phyloP scores from a whole-genome alignment of 306 rosid genomes.

The Castanopsis chinensis region DNA sequence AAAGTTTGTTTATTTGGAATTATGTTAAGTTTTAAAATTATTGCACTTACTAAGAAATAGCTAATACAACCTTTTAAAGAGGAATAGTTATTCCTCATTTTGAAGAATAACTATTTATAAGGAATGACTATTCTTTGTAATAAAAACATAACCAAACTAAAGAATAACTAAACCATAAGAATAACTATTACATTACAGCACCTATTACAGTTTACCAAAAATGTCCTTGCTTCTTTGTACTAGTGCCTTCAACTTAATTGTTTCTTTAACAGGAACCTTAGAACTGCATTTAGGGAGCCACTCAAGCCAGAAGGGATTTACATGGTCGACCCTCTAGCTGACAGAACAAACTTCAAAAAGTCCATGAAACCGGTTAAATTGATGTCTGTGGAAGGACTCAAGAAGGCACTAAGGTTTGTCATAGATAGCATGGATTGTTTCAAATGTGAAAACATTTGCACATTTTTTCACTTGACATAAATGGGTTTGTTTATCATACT shows the following conservation, averaged over 20 bases:
- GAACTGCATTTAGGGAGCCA: constrained; percentile 62
- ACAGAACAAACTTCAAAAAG: constrained; percentile 47
- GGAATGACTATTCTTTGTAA: no score
- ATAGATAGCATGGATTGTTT: constrained; percentile 9
- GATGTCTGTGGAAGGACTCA: constrained; percentile 74
- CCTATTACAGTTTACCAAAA: no score
- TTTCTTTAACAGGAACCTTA: constrained; percentile 61
- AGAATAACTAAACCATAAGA: no score
- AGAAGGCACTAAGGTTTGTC: constrained; percentile 81
- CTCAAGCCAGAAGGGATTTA: constrained; percentile 70
- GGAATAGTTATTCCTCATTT: no score
- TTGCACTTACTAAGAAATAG: no score
- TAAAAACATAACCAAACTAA: no score
- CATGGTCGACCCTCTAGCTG: constrained; percentile 71
- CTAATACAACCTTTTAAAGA: no score
- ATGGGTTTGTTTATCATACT: constrained; percentile 15
- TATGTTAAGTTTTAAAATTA: no score
- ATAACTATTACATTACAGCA: no score
- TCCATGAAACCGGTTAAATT: constrained; percentile 52
- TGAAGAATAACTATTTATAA: no score
- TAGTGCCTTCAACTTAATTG: not conserved
- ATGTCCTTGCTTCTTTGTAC: constrained; percentile 2
- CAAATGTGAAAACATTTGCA: not conserved
- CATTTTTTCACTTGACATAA: not conserved
- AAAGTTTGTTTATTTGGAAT: no score